Conservation (phyloP, 306 rosid species). For the peach (Prunus persica) region Prunus_persica_NCBIv2 NC_034014.1:231501-232000, state of each 20-base stretch:
- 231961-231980: slow-evolving; percentile 79
- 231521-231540: slow-evolving; percentile 92
- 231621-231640: too few relatives aligned
- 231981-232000: slow-evolving; percentile 54
- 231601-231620: neutral
- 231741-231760: neutral
- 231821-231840: slow-evolving; percentile 82
- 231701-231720: neutral
- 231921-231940: slow-evolving; percentile 44
- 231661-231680: neutral
- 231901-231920: slow-evolving; percentile 53
- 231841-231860: slow-evolving; percentile 64
- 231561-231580: slow-evolving; percentile 85
- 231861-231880: slow-evolving; percentile 80
- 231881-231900: slow-evolving; percentile 97
- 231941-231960: slow-evolving; percentile 75
- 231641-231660: neutral
- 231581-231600: slow-evolving; percentile 74
- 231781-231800: slow-evolving; percentile 34
- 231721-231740: neutral
- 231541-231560: slow-evolving; percentile 62
- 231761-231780: slow-evolving; percentile 69
- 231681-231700: neutral
- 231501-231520: slow-evolving; percentile 96
- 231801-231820: slow-evolving; percentile 70